phyloP scores from a whole-genome alignment of 495 filamentous ascomycete species.

The Trichocladium antarcticum region DNA sequence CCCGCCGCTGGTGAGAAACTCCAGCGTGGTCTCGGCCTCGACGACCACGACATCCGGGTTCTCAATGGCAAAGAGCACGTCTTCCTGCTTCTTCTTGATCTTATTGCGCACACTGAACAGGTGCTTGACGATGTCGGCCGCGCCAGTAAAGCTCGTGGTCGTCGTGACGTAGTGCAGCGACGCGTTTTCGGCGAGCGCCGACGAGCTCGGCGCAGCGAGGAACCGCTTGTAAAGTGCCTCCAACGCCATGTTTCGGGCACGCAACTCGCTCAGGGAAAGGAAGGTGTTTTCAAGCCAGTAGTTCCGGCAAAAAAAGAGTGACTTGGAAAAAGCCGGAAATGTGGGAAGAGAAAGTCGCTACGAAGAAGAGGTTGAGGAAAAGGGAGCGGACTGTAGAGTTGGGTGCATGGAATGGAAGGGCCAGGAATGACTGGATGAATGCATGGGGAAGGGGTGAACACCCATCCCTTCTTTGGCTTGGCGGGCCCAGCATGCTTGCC shows the following conservation, averaged over 20 bases:
- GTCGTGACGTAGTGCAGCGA: conserved; percentile 87
- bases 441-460: conserved; percentile 16
- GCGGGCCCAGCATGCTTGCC: background rate
- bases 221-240: conserved; percentile 60
- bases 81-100: conserved; percentile 69
- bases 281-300: background rate
- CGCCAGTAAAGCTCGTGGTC: conserved; percentile 57
- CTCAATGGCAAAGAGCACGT: conserved; percentile 61
- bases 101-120: conserved; percentile 51
- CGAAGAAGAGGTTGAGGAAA: conserved; percentile 3
- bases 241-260: conserved; percentile 20
- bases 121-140: conserved; percentile 69
- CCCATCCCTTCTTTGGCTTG: conserved; percentile 2
- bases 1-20: conserved; percentile 71
- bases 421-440: conserved; percentile 2
- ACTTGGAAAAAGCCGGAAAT: background rate
- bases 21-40: conserved; percentile 72
- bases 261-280: background rate
- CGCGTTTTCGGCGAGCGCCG: conserved; percentile 55
- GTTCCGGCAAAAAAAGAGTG: background rate
- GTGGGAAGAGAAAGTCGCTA: conserved; percentile 1
- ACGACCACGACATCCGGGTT: conserved; percentile 54
- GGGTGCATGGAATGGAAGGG: conserved; percentile 3
- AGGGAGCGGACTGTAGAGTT: conserved; percentile 4
- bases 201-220: conserved; percentile 55